Evolutionary conservation across 257 asterid species (phyloP), one percentile per base, ranked within the genome.

Genomic region (Solanum sparsipilum): DNA sequence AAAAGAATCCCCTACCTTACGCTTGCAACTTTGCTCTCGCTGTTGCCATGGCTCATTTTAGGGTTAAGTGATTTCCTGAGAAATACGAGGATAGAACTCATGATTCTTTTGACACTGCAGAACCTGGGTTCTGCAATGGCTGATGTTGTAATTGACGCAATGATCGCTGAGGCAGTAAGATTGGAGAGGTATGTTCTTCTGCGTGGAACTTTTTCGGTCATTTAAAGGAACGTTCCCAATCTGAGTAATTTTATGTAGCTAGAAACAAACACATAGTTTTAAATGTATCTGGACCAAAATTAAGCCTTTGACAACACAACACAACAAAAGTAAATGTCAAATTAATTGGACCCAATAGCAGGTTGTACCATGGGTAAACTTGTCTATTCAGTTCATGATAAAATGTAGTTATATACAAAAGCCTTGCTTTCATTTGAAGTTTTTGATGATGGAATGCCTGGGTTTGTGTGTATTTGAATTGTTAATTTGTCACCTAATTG

Each of bases 71-170:
- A 63, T 87, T 91, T 93, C 90, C 91, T 92, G 89, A 94, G 98
- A 93, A 92, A 90, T 89, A 91, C 93, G 15, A 93, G 88, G 87
- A 86, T 92, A 89, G 92, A 94, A 85, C 91, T 96, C 87, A 94
- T 95, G 98, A 93, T 95, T 93, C 93, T 96, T 39, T 91, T 96
- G 92, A 93, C 98, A 13, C 86, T 93, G 87, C 99, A 96, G 93
- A 96, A 96, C 88, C 92, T 95, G 90, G 99, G 99, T 84, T 94
- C 98, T 88, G 99, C 99, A 85, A 96, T 95, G 99, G 98, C 99
- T 85, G 99, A 96, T 83, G 99, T 96, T 39, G 98, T 96, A 88
- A 95, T 96, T 91, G 99, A 96, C 89, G 99, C 99, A 38, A 96
- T 96, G 99, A 96, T 96, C 67, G 99, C 99, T 46, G 99, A 95